Base-by-base conservation (phyloP, 306 rosid genomes). In the Myrica gale region DNA sequence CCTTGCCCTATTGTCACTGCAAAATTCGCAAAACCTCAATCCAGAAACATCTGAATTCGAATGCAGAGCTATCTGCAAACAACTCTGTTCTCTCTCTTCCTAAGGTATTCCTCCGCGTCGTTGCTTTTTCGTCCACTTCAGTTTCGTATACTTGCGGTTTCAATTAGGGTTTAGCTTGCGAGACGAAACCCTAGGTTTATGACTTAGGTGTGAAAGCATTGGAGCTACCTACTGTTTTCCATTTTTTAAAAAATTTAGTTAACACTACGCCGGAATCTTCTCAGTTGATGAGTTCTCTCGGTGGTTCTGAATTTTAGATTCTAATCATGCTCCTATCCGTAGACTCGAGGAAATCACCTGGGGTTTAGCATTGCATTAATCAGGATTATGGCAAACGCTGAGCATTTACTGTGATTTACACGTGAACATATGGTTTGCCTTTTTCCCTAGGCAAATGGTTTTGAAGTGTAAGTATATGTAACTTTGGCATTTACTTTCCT, bases 141-240 rank as follows among this genome's bases (percentile, higher is more conserved):
- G 26, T 44, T 26, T 23, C 19, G 69, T 5, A 47, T 9, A 42
- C 21, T 17, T 42, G 9, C 37, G 12, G 69, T 39, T 63, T 63
- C 20, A 20, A 20, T 83, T 86, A 78, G 87, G 84, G 90, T 85
- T 83, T 83, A 63, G 42, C 19, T 9, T 69, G 6, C 57, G 72
- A 85, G 88, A 84, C 83, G 72, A 84, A 91, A 84, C 86, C 90
- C 92, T 84, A 77, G 88, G 58, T 63, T 54, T 39, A n/a, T 56
- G 44, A 52, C 37, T 48, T 62, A 5, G 48, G 52, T 32, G 37
- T 32, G 37, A 32, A 32, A 32, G 37, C 37, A 32, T 32, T 32
- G 37, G 37, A 32, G 37, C 37, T 32, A 32, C 37, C 37, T 32
- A 32, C 2, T 32, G 3, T 32, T 32, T 48, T 48, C 53, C 20